Evolutionary conservation across 1,139 yeast genomes (phyloP).

Genomic region (Diutina ranongensis): DNA sequence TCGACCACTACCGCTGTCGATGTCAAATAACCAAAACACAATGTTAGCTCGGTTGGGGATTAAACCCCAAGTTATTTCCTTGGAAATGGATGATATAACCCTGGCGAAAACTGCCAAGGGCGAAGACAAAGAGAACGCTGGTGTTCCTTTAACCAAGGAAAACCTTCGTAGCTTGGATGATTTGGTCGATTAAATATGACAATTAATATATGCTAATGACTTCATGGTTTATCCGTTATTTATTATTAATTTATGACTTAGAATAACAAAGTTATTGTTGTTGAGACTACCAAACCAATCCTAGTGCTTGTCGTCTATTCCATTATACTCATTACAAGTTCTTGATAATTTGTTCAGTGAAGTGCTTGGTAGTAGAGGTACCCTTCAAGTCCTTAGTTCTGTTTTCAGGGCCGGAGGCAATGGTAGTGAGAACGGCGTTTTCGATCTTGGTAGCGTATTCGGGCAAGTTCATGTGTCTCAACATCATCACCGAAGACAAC

Average conservation of each 20-base stretch:
- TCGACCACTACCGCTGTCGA: background rate
- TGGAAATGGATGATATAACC: no score
- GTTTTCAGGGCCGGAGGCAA: conserved; percentile 86
- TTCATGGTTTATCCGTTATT: no score
- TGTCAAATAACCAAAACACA: conserved; percentile 19
- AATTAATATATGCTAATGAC: no score
- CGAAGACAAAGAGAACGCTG: conserved; percentile 12
- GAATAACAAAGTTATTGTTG: no score
- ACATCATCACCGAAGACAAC: conserved; percentile 96
- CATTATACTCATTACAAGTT: conserved; percentile 23
- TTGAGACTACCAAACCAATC: background rate
- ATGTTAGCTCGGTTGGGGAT: conserved; percentile 30
- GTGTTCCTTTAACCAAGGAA: conserved; percentile 20
- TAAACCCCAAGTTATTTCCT: conserved; percentile 31
- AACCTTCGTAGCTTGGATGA: conserved; percentile 17
- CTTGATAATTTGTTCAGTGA: conserved; percentile 58
- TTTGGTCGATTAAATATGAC: conserved; percentile 18
- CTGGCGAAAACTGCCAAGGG: conserved; percentile 8
- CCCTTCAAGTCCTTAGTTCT: conserved; percentile 98
- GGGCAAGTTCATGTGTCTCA: conserved; percentile 91
- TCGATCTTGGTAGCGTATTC: conserved; percentile 75
- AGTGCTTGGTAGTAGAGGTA: conserved; percentile 74
- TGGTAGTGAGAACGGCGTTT: conserved; percentile 79
- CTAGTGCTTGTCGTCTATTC: background rate
- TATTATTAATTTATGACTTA: no score